Evolutionary conservation across 2,329 filamentous ascomycete species (phyloP).

Genomic region (Aureobasidium sp.): DNA sequence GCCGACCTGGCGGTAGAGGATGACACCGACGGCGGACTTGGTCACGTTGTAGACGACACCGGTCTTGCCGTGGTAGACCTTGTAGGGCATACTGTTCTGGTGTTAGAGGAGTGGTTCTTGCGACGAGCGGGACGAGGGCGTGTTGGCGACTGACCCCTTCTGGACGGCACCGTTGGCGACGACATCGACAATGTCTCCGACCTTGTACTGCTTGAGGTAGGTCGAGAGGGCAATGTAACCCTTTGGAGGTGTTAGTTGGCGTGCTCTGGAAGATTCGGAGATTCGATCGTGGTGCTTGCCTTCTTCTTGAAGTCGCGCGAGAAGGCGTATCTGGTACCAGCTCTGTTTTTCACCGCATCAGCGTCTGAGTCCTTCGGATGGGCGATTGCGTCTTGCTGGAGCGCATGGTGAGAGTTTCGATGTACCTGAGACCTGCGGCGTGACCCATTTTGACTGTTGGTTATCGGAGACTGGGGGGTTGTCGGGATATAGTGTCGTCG

Average conservation of each 20-base stretch:
- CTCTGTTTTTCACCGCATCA: constrained; percentile 18
- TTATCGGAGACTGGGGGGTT: constrained; percentile 9
- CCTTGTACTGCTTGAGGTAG: constrained; percentile 93
- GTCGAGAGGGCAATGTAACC: constrained; percentile 89
- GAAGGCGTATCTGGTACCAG: constrained; percentile 57
- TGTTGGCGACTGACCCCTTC: constrained; percentile 68
- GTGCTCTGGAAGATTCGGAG: background rate
- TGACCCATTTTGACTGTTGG: constrained; percentile 45
- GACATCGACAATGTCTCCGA: constrained; percentile 98
- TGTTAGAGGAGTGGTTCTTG: constrained; percentile 7
- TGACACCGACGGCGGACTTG: constrained; percentile 94
- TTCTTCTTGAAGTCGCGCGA: constrained; percentile 81
- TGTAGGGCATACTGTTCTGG: constrained; percentile 80
- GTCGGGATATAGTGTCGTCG: constrained; percentile 12
- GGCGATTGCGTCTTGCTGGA: constrained; percentile 1
- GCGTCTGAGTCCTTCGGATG: background rate
- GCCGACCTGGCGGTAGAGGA: constrained; percentile 99
- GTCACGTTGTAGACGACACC: constrained; percentile 71
- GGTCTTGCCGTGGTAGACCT: constrained; percentile 99
- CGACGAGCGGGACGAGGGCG: background rate
- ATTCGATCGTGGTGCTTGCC: constrained; percentile 12
- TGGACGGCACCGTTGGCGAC: constrained; percentile 97
- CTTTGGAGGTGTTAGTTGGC: constrained; percentile 34
- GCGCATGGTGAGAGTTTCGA: background rate
- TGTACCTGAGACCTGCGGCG: constrained; percentile 38